Evolutionary conservation across 2,329 filamentous ascomycete species (phyloP).

Genomic region (Apiospora koreana): DNA sequence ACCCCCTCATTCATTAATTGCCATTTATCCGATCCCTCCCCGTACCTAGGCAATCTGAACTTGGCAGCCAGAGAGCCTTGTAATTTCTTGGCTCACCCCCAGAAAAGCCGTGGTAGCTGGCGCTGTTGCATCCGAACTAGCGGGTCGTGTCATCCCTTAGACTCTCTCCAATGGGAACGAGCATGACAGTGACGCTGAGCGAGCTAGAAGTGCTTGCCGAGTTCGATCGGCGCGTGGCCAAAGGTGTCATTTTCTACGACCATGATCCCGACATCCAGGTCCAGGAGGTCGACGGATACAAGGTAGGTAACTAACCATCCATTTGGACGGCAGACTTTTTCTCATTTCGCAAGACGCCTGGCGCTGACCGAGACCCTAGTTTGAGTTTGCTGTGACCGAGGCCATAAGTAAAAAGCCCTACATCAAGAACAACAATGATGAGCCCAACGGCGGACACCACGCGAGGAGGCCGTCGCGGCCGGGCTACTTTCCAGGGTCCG

Average conservation of each 20-base stretch:
- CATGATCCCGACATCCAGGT: constrained; percentile 17
- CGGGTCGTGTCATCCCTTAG: not conserved
- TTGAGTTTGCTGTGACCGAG: constrained; percentile 19
- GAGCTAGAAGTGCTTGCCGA: constrained; percentile 21
- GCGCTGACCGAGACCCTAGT: constrained; percentile 13
- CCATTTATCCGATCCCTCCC: constrained; percentile 2
- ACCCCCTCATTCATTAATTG: not conserved
- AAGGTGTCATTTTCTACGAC: constrained; percentile 25
- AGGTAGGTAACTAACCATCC: constrained; percentile 6
- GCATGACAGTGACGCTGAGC: constrained; percentile 13
- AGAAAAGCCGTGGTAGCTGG: not conserved
- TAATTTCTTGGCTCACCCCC: not conserved
- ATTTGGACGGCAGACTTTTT: not conserved
- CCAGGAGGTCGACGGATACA: constrained; percentile 14
- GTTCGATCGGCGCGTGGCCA: constrained; percentile 24
- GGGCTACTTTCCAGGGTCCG: constrained; percentile 36
- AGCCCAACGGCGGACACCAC: constrained; percentile 12
- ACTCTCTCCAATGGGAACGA: not conserved
- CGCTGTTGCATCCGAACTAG: not conserved
- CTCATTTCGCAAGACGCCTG: not conserved
- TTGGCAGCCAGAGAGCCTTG: not conserved
- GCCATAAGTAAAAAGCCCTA: constrained; percentile 17
- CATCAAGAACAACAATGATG: constrained; percentile 21
- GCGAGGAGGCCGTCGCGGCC: constrained; percentile 11
- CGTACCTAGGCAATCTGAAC: too few relatives aligned